Evolutionary conservation across 2,329 filamentous ascomycete species (phyloP).

Genomic region (Talaromyces verruculosus): DNA sequence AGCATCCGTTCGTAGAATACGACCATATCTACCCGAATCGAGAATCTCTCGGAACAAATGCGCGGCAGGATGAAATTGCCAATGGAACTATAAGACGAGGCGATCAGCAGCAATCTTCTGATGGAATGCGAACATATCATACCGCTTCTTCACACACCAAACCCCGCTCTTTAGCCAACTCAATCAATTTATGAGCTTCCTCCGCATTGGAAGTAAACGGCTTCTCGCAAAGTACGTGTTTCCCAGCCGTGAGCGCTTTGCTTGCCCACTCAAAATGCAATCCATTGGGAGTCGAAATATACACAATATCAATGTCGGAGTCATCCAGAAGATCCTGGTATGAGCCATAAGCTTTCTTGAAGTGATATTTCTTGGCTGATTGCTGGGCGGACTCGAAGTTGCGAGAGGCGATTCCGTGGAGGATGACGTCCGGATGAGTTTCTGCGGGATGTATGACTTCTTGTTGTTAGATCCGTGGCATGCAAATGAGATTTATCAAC

Average conservation of each 20-base stretch:
- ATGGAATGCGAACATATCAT: not conserved
- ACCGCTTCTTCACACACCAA: conserved; percentile 23
- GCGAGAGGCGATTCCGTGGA: conserved; percentile 56
- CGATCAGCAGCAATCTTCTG: not conserved
- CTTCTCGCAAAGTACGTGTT: conserved; percentile 59
- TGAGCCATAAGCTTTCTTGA: conserved; percentile 44
- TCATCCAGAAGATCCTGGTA: conserved; percentile 28
- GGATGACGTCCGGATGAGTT: conserved; percentile 55
- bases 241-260: conserved; percentile 50
- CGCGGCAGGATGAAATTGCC: conserved; percentile 47
- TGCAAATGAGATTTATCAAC: not conserved
- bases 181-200: conserved; percentile 49
- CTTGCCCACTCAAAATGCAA: conserved; percentile 48
- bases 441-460: conserved; percentile 49
- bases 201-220: conserved; percentile 48
- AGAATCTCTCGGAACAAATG: conserved; percentile 39
- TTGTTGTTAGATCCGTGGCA: not conserved
- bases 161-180: conserved; percentile 30
- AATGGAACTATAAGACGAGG: conserved; percentile 32
- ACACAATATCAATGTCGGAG: conserved; percentile 31
- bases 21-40: conserved; percentile 35
- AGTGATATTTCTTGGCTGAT: conserved; percentile 53
- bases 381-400: conserved; percentile 48
- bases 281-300: conserved; percentile 32
- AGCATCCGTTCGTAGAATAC: conserved; percentile 32